phyloP scores from a whole-genome alignment of 495 filamentous ascomycete species.

The Lophiotrema nucula region DNA sequence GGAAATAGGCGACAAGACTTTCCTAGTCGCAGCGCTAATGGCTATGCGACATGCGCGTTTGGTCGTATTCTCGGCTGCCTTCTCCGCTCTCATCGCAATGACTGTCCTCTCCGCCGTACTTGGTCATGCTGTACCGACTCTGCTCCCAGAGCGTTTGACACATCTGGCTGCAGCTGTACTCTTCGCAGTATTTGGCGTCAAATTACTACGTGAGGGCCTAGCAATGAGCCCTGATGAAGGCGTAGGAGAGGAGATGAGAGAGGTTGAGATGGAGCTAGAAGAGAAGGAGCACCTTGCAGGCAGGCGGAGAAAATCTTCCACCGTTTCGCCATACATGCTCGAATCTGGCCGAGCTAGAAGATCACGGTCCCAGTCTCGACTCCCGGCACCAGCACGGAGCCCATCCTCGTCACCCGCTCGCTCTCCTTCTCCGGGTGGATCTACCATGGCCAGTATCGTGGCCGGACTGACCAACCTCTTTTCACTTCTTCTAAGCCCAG shows the following conservation, averaged over 20 bases:
- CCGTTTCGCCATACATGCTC: slow-evolving; percentile 59
- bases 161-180: slow-evolving; percentile 79
- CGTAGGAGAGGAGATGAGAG: slow-evolving; percentile 91
- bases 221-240: slow-evolving; percentile 85
- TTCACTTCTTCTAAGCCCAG: slow-evolving; percentile 83
- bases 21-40: slow-evolving; percentile 95
- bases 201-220: slow-evolving; percentile 82
- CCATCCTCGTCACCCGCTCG: slow-evolving; percentile 61
- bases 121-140: slow-evolving; percentile 86
- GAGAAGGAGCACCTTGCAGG: slow-evolving; percentile 75
- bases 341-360: slow-evolving; percentile 61
- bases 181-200: slow-evolving; percentile 85
- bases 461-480: slow-evolving; percentile 80
- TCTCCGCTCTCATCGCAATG: slow-evolving; percentile 87
- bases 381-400: slow-evolving; percentile 59
- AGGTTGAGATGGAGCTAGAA: slow-evolving; percentile 91
- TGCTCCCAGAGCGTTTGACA: slow-evolving; percentile 86
- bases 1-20: slow-evolving; percentile 97
- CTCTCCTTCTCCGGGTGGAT: slow-evolving; percentile 54
- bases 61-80: slow-evolving; percentile 91
- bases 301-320: slow-evolving; percentile 53
- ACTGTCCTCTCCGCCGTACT: slow-evolving; percentile 95
- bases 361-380: slow-evolving; percentile 58
- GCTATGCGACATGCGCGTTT: slow-evolving; percentile 96
- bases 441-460: slow-evolving; percentile 40